Percentiles rank a stretch among this genome's conserved stretches.
These are phyloP conservation scores for Microstegium vimineum DNA, from an alignment of 176 grass and related monocot species.

Conservation along the genomic window DNA sequence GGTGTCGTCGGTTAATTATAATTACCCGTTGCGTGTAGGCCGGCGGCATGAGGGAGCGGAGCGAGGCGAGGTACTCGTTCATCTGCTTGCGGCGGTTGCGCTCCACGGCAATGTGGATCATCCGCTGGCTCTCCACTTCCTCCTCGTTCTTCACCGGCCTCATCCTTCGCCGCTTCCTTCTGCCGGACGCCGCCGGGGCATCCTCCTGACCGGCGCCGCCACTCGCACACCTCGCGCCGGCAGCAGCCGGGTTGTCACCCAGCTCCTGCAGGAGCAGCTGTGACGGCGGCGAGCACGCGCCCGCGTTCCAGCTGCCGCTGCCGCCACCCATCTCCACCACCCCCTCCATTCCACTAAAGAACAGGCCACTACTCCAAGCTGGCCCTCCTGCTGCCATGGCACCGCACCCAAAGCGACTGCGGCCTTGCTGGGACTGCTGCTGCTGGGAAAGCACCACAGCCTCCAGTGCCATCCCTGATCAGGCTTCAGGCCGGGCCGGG, in stretches of 20 bases:
- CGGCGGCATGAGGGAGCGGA: conserved; percentile 79
- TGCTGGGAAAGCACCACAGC: conserved; percentile 59
- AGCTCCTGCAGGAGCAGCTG: conserved; percentile 35
- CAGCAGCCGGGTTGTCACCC: conserved; percentile 4
- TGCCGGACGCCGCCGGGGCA: background rate
- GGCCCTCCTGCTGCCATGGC: conserved; percentile 43
- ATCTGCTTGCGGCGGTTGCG: conserved; percentile 93
- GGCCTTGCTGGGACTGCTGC: background rate
- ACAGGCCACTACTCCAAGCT: conserved; percentile 30
- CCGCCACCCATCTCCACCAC: background rate
- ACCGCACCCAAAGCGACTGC: conserved; percentile 43
- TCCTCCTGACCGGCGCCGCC: background rate
- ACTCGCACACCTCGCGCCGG: background rate
- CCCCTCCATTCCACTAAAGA: conserved; percentile 27
- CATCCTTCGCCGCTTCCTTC: conserved; percentile 66
- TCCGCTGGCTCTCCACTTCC: conserved; percentile 93
- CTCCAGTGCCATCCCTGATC: conserved; percentile 88
- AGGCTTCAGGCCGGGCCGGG: too few species aligned
- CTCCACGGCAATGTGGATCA: conserved; percentile 98
- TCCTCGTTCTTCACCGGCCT: conserved; percentile 80
- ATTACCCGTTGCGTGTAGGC: conserved; percentile 81
- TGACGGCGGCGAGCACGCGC: conserved; percentile 28
- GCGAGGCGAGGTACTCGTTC: conserved; percentile 88
- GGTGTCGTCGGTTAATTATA: background rate
- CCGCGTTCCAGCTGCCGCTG: conserved; percentile 33